Percentiles rank a stretch among this genome's conserved stretches.
phyloP scores from a whole-genome alignment of 352 stramenopile genomes.

The Globisporangium middletonii region DNA sequence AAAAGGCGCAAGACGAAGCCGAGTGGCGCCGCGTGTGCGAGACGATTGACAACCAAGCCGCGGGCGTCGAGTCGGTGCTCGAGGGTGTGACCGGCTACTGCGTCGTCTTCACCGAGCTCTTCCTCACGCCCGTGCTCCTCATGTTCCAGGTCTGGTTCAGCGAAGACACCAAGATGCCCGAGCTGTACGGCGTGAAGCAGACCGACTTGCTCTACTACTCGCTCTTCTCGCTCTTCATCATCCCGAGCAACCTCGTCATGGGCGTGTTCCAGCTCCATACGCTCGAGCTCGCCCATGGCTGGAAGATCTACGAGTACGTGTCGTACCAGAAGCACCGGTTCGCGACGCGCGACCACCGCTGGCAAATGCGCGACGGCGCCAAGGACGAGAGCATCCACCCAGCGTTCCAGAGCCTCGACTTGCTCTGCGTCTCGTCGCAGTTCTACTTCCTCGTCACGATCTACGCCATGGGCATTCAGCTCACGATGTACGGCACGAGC shows the following conservation, averaged over 20 bases:
- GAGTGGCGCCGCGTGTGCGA: conserved; percentile 93
- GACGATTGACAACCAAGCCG: conserved; percentile 89
- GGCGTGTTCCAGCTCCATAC: conserved; percentile 95
- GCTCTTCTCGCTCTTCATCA: conserved; percentile 93
- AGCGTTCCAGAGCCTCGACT: conserved; percentile 91
- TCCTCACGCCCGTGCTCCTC: conserved; percentile 83
- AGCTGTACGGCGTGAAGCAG: conserved; percentile 90
- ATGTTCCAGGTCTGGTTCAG: conserved; percentile 89
- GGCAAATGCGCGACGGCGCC: conserved; percentile 82
- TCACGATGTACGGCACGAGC: conserved; percentile 92
- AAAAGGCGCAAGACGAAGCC: conserved; percentile 90
- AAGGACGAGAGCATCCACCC: conserved; percentile 92
- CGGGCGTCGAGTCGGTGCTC: conserved; percentile 93
- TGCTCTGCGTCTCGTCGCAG: conserved; percentile 95
- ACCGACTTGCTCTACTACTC: conserved; percentile 95
- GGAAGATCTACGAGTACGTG: conserved; percentile 97
- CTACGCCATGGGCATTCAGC: conserved; percentile 82
- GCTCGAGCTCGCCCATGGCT: conserved; percentile 94
- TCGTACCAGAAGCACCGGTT: conserved; percentile 96
- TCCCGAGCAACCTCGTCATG: conserved; percentile 91
- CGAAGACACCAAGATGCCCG: conserved; percentile 88
- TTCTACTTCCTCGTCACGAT: conserved; percentile 89
- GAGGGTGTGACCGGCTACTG: conserved; percentile 89
- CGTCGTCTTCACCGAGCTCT: conserved; percentile 84
- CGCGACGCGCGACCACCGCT: conserved; percentile 88